Conservation (phyloP, 2,329 filamentous ascomycete genomes). For the Talaromyces sp. region DNA sequence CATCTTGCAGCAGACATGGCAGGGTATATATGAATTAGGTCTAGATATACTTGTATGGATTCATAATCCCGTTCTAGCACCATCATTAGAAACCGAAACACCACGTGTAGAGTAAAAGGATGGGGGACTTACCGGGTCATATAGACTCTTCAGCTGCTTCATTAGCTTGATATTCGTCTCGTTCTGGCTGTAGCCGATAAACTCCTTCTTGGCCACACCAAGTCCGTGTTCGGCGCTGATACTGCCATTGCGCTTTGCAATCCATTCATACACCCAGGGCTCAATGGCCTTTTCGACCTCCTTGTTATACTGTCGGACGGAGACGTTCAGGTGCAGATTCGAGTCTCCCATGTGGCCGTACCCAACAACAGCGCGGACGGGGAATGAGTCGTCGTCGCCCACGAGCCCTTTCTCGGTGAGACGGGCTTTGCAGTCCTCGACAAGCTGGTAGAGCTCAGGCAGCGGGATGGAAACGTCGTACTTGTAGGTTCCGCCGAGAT, state of each 20-base stretch:
- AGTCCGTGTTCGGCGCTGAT: conserved; percentile 96
- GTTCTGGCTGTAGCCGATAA: conserved; percentile 85
- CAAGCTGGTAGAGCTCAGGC: conserved; percentile 76
- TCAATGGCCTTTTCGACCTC: conserved; percentile 81
- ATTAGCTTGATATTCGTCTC: conserved; percentile 83
- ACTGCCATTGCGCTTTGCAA: conserved; percentile 76
- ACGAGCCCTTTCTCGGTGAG: conserved; percentile 70
- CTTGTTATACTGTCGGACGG: conserved; percentile 76
- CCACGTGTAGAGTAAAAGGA: neutral
- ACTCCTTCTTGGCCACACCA: conserved; percentile 92
- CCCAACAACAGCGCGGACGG: conserved; percentile 84
- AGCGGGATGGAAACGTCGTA: conserved; percentile 96
- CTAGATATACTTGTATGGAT: conserved; percentile 91
- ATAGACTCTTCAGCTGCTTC: conserved; percentile 90
- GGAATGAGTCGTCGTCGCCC: conserved; percentile 66
- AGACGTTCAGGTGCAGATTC: conserved; percentile 90
- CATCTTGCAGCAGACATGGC: neutral
- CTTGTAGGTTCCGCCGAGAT: conserved; percentile 95
- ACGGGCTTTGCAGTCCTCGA: conserved; percentile 73
- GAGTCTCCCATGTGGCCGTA: conserved; percentile 98
- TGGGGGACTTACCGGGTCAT: conserved; percentile 71
- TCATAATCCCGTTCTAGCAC: conserved; percentile 89
- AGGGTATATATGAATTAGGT: neutral
- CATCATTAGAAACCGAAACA: conserved; percentile 7
- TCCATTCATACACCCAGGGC: conserved; percentile 98